Evolutionary conservation across 1,284 basidiomycete species (phyloP).

Genomic region (Macrocystidia cucumis): DNA sequence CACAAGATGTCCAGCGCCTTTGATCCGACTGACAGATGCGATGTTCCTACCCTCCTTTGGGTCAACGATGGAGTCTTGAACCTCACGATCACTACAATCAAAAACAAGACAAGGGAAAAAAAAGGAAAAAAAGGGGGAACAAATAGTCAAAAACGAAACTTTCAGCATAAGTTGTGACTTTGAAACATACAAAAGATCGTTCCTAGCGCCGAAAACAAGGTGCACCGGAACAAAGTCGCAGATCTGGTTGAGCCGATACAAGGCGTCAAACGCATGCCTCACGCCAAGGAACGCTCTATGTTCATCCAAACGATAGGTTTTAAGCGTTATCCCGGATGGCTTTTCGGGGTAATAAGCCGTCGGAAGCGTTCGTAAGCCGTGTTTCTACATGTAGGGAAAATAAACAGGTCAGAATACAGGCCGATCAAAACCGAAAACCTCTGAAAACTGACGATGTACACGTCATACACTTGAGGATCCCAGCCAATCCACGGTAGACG

Average conservation of each 20-base stretch:
- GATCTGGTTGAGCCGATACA: constrained; percentile 12
- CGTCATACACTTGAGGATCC: constrained; percentile 33
- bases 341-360: constrained; percentile 16
- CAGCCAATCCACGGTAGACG: constrained; percentile 25
- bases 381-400: constrained; percentile 22
- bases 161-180: neutral
- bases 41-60: constrained; percentile 10
- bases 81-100: constrained; percentile 7
- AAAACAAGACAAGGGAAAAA: neutral
- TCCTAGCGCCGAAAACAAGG: constrained; percentile 12
- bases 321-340: constrained; percentile 10
- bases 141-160: neutral
- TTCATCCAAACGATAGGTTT: constrained; percentile 10
- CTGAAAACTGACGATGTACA: constrained; percentile 37
- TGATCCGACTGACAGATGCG: constrained; percentile 12
- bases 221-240: constrained; percentile 12
- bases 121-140: no score
- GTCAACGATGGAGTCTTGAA: constrained; percentile 12
- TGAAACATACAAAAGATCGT: constrained; percentile 14
- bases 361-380: constrained; percentile 31
- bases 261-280: constrained; percentile 8
- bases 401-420: no score
- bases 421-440: no score
- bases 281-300: constrained; percentile 11
- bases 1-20: constrained; percentile 14